Conservation (phyloP, 2,329 filamentous ascomycete species). For the Colletotrichum zoysiae region DNA sequence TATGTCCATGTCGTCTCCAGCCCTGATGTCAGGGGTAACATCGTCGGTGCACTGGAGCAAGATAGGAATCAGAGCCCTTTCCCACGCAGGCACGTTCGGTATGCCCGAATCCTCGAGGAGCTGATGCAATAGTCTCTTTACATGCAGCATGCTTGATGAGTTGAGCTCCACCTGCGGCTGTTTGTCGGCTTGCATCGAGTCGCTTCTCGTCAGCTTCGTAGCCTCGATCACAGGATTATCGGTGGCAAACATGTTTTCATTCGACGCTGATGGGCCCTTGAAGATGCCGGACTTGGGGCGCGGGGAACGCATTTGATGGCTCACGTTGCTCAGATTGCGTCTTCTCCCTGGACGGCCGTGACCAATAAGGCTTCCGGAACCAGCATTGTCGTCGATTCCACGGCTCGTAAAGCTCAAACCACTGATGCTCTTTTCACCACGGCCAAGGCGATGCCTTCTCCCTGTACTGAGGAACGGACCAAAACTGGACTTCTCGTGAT, state of each 20-base stretch:
- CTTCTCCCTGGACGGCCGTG: slow-evolving; percentile 74
- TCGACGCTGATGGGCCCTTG: slow-evolving; percentile 66
- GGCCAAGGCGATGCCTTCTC: slow-evolving; percentile 80
- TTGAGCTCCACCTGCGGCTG: slow-evolving; percentile 87
- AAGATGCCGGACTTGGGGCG: slow-evolving; percentile 70
- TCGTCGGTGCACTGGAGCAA: slow-evolving; percentile 92
- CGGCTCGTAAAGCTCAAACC: slow-evolving; percentile 78
- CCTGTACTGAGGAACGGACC: slow-evolving; percentile 78
- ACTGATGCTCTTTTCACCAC: slow-evolving; percentile 80
- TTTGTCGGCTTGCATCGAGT: slow-evolving; percentile 82
- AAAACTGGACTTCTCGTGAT: slow-evolving; percentile 81
- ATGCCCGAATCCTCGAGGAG: slow-evolving; percentile 83
- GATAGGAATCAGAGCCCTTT: slow-evolving; percentile 90
- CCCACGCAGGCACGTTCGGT: slow-evolving; percentile 82
- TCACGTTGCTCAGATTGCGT: slow-evolving; percentile 87
- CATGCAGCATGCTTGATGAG: slow-evolving; percentile 87
- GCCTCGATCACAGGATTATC: slow-evolving; percentile 60
- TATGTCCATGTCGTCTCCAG: slow-evolving; percentile 96
- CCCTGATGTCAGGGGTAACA: slow-evolving; percentile 90
- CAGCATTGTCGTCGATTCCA: slow-evolving; percentile 74
- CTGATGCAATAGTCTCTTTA: slow-evolving; percentile 86
- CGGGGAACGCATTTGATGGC: slow-evolving; percentile 80
- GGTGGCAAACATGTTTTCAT: slow-evolving; percentile 63
- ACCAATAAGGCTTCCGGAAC: slow-evolving; percentile 68
- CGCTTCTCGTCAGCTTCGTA: slow-evolving; percentile 76